These are phyloP conservation scores for Flaveria trinervia DNA, from an alignment of 129 eudicot genomes.

Conservation along the genomic window DNA sequence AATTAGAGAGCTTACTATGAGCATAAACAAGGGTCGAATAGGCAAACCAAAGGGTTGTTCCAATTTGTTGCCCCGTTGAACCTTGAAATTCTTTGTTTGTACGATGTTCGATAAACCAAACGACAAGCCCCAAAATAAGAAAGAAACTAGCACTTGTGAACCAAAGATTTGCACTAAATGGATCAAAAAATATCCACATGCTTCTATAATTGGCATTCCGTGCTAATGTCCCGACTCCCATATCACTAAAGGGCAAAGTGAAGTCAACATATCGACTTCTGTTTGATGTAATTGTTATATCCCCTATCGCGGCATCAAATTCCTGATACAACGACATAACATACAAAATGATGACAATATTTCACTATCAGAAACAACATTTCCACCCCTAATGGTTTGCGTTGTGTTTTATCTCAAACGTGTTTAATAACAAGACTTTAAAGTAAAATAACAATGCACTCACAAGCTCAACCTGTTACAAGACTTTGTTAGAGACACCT, in stretches of 20 bases:
- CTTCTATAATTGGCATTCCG: slow-evolving; percentile 10
- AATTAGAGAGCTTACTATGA: slow-evolving; percentile 35
- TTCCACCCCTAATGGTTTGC: too few relatives aligned
- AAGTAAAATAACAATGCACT: too few relatives aligned
- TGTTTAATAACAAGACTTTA: not conserved
- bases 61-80: slow-evolving; percentile 32
- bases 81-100: slow-evolving; percentile 36
- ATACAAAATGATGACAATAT: not conserved
- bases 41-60: slow-evolving; percentile 44
- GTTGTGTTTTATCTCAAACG: not conserved
- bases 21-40: slow-evolving; percentile 41
- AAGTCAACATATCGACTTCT: slow-evolving; percentile 47
- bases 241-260: slow-evolving; percentile 45
- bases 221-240: slow-evolving; percentile 37
- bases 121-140: slow-evolving; percentile 28
- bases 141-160: slow-evolving; percentile 32
- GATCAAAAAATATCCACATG: slow-evolving; percentile 48
- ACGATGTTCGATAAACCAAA: slow-evolving; percentile 48
- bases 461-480: too few relatives aligned
- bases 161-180: slow-evolving; percentile 44
- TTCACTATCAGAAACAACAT: too few relatives aligned
- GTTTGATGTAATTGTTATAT: slow-evolving; percentile 46
- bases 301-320: slow-evolving; percentile 54
- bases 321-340: slow-evolving; percentile 20
- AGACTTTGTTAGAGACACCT: not conserved